A percentile compares a stretch with the other conserved stretches of the same genome.
Evolutionary conservation across 2,329 filamentous ascomycete genomes (phyloP).

Genomic region (Pseudogymnoascus pannorum): DNA sequence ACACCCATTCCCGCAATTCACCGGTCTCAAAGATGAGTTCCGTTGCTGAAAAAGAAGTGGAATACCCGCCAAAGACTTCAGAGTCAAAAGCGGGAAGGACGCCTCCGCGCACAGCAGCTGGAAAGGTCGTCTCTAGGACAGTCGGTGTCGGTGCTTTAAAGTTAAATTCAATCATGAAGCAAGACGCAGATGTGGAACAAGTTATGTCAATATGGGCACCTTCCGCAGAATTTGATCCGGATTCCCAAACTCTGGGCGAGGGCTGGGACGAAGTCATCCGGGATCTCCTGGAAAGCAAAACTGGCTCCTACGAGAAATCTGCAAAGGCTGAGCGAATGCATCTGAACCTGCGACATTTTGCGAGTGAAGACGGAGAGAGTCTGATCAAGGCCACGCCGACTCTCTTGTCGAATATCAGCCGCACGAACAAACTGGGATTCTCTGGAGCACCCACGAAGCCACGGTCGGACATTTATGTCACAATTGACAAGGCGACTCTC

Average conservation of each 20-base stretch:
- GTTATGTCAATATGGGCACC: slow-evolving; percentile 72
- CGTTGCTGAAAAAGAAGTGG: slow-evolving; percentile 27
- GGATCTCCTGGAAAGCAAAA: slow-evolving; percentile 65
- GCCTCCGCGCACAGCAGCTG: slow-evolving; percentile 45
- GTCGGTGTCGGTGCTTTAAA: slow-evolving; percentile 73
- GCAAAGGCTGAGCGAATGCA: slow-evolving; percentile 68
- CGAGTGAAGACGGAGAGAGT: slow-evolving; percentile 66
- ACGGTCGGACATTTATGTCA: slow-evolving; percentile 92
- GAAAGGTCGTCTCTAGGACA: slow-evolving; percentile 54
- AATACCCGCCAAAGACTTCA: background rate
- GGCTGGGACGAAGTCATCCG: slow-evolving; percentile 69
- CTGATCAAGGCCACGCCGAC: slow-evolving; percentile 86
- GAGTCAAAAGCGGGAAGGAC: background rate
- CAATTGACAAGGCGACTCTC: slow-evolving; percentile 70
- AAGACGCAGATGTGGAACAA: slow-evolving; percentile 65
- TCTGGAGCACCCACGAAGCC: slow-evolving; percentile 82
- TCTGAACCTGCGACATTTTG: slow-evolving; percentile 71
- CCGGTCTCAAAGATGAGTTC: slow-evolving; percentile 44
- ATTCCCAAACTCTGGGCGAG: slow-evolving; percentile 48
- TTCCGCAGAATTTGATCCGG: slow-evolving; percentile 43
- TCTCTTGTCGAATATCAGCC: slow-evolving; percentile 69
- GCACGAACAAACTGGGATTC: slow-evolving; percentile 87
- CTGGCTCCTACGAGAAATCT: slow-evolving; percentile 68
- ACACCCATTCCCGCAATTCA: slow-evolving; percentile 45
- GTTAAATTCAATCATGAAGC: slow-evolving; percentile 66